Percentiles rank a stretch among this genome's conserved stretches.
Evolutionary conservation across 139 green algal genomes (phyloP).

Genomic region (Medakamo hakoo): DNA sequence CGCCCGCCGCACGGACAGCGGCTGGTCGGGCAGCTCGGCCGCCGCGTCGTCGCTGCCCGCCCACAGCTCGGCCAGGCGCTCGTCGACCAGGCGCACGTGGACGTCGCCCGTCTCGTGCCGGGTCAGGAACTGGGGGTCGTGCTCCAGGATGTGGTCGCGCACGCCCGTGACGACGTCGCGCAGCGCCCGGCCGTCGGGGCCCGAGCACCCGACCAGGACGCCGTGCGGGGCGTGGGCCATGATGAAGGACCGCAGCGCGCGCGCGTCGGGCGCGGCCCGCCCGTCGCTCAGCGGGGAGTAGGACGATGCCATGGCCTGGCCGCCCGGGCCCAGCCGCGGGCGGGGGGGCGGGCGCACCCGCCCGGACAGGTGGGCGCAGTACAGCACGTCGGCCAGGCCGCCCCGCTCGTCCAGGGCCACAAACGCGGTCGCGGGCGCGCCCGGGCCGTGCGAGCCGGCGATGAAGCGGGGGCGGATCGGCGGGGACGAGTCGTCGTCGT

Average conservation of each 20-base stretch:
- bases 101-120: conserved; percentile 29
- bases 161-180: conserved; percentile 41
- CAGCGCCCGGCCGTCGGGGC: conserved; percentile 37
- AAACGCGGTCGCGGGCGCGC: conserved; percentile 45
- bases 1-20: conserved; percentile 52
- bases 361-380: conserved; percentile 6
- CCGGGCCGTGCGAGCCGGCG: conserved; percentile 31
- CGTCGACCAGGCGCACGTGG: conserved; percentile 37
- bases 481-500: conserved; percentile 20
- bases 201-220: conserved; percentile 17
- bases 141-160: conserved; percentile 34
- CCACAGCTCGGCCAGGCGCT: conserved; percentile 60
- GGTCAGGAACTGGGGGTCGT: conserved; percentile 21
- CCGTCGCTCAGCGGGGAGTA: background rate
- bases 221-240: background rate
- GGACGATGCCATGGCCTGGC: background rate
- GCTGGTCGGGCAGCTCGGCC: conserved; percentile 38
- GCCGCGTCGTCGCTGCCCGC: conserved; percentile 40
- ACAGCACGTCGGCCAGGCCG: conserved; percentile 46
- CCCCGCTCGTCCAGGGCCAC: conserved; percentile 49
- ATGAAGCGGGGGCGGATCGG: conserved; percentile 17
- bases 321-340: too few species aligned
- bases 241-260: background rate
- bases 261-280: background rate
- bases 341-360: background rate